Base-by-base conservation (phyloP, 129 eudicot genomes). In the Apium graveolens region DNA sequence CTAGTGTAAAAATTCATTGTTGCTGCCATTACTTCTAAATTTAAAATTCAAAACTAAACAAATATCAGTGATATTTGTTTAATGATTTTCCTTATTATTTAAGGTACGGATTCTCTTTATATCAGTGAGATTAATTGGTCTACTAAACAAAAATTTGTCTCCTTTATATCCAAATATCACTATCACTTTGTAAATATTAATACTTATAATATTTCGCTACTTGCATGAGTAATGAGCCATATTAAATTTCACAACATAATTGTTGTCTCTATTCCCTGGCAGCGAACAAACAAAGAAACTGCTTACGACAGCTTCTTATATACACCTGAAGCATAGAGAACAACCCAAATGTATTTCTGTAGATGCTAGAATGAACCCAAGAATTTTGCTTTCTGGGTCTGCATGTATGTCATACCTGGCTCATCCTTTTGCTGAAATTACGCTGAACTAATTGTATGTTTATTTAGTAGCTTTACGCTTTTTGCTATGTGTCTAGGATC, bases 321-420 rank as follows among this genome's bases (percentile, higher is more conserved):
- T 88, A 86, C 96, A 91, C 84, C 60, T 93, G 84, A 93, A 86
- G 91, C 90, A n/a, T n/a, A n/a, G 81, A 73, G 90, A n/a, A n/a
- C n/a, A n/a, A n/a, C n/a, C 82, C 34, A 91, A 91, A 85, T 88
- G 78, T 78, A 88, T 90, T 14, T 82, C 91, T 38, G 91, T 85
- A 71, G 85, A 89, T 46, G 85, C 98, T 65, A 91, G 89, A 26
- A 77, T 89, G 78, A 89, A 88, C 77, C 98, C 97, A 35, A 85
- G 97, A 82, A 88, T 93, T 83, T 85, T 93, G 86, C 97, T 93
- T 76, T 91, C 91, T 38, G 97, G 98, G 81, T 97, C 98, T 31
- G 89, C 97, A 82, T 92, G 98, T 87, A 76, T 35, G 85, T 76
- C 55, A 3, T 48, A 48, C 16, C 6, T 17, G 69, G 26, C 65